Percentiles rank a stretch among this genome's conserved stretches.
Conservation (phyloP, 805 yeast species). For the Kuraishia molischiana region DNA sequence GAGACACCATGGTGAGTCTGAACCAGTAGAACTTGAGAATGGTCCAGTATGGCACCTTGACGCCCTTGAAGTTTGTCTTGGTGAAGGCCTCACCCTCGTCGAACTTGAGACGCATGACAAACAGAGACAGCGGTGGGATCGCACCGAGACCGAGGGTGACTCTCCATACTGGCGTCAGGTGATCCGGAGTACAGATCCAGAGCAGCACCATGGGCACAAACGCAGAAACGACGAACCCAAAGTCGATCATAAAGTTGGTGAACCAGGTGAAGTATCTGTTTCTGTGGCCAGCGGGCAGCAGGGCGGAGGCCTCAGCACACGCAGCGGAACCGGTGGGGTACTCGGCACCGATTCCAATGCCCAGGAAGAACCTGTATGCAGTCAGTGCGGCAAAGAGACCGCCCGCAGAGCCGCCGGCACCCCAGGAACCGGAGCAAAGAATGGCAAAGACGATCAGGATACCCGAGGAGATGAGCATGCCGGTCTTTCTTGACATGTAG, state of each 20-base stretch:
- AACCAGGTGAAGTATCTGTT: slow-evolving; percentile 86
- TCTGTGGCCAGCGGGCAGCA: slow-evolving; percentile 72
- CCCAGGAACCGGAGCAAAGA: slow-evolving; percentile 83
- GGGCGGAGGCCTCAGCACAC: slow-evolving; percentile 82
- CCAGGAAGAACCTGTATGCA: slow-evolving; percentile 77
- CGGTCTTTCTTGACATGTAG: slow-evolving; percentile 67
- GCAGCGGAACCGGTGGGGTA: slow-evolving; percentile 92
- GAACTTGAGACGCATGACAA: slow-evolving; percentile 68
- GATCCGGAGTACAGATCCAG: slow-evolving; percentile 68
- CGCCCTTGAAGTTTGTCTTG: slow-evolving; percentile 59
- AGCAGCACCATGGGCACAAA: slow-evolving; percentile 80
- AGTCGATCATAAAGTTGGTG: slow-evolving; percentile 81
- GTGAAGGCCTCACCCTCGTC: slow-evolving; percentile 64
- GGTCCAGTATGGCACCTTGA: slow-evolving; percentile 55
- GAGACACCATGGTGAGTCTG: slow-evolving; percentile 56
- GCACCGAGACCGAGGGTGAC: slow-evolving; percentile 85
- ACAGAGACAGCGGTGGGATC: slow-evolving; percentile 71
- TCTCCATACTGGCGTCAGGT: slow-evolving; percentile 86
- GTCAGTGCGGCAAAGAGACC: slow-evolving; percentile 83
- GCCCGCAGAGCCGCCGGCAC: slow-evolving; percentile 52
- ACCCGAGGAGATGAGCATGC: slow-evolving; percentile 72
- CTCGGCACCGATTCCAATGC: slow-evolving; percentile 91
- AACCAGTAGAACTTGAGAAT: slow-evolving; percentile 79
- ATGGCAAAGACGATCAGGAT: slow-evolving; percentile 73
- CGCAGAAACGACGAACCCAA: slow-evolving; percentile 75